A percentile compares a stretch with the other conserved stretches of the same genome.
These are phyloP conservation scores for Talaromyces sp. DNA, from an alignment of 2,329 filamentous ascomycete species.

Conservation along the genomic window DNA sequence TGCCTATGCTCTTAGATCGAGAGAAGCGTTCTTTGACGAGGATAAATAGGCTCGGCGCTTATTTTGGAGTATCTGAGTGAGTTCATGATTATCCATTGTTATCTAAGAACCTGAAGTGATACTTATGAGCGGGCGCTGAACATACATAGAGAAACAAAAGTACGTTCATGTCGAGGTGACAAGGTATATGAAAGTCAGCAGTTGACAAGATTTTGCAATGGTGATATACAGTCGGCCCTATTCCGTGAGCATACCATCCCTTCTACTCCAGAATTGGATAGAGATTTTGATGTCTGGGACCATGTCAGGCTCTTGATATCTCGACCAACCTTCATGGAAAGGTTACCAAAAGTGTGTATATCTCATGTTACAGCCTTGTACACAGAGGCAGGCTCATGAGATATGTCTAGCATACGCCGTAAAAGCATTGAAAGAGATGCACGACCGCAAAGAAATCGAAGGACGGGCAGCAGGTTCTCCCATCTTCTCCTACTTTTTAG, in stretches of 20 bases:
- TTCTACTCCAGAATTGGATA: not conserved
- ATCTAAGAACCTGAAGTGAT: not conserved
- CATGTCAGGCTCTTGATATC: conserved; percentile 52
- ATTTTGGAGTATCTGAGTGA: conserved; percentile 52
- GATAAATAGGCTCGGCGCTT: conserved; percentile 36
- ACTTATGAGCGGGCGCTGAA: not conserved
- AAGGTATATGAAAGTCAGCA: not conserved
- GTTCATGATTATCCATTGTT: conserved; percentile 22
- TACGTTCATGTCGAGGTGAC: not conserved
- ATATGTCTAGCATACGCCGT: conserved; percentile 49
- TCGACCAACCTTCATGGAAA: conserved; percentile 60
- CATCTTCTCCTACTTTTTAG: not conserved
- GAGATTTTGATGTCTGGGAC: conserved; percentile 1
- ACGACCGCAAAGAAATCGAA: conserved; percentile 58
- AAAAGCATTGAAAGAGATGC: conserved; percentile 61
- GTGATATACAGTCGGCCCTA: conserved; percentile 47
- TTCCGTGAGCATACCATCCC: conserved; percentile 39
- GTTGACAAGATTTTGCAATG: not conserved
- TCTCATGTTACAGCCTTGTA: not conserved
- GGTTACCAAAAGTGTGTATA: conserved; percentile 51
- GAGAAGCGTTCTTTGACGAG: not conserved
- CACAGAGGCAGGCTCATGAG: not conserved
- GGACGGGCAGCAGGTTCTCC: conserved; percentile 51
- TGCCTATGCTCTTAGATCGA: not conserved
- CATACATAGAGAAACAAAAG: conserved; percentile 16